Percentiles rank a stretch among this genome's conserved stretches.
Evolutionary conservation across 2,329 filamentous ascomycete species (phyloP).

Genomic region (Pseudogymnoascus destructans): DNA sequence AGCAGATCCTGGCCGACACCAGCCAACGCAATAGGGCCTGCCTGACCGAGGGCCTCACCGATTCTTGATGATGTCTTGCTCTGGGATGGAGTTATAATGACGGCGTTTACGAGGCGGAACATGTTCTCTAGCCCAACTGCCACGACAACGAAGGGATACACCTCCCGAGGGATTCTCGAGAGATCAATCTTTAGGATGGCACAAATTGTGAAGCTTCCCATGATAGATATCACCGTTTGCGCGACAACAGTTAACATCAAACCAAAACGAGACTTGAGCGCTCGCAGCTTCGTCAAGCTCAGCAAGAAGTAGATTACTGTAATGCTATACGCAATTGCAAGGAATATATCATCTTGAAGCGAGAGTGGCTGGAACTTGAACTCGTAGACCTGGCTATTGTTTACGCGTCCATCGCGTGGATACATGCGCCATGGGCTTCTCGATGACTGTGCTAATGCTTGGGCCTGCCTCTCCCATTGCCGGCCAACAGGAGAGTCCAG

Average conservation of each 20-base stretch:
- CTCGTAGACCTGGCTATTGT: slow-evolving; percentile 53
- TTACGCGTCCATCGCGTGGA: slow-evolving; percentile 41
- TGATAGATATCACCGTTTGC: slow-evolving; percentile 58
- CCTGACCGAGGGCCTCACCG: slow-evolving; percentile 60
- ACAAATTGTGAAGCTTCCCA: slow-evolving; percentile 70
- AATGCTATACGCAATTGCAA: slow-evolving; percentile 52
- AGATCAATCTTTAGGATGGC: slow-evolving; percentile 63
- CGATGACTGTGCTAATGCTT: slow-evolving; percentile 32
- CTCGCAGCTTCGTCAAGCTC: slow-evolving; percentile 55
- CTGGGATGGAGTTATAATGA: slow-evolving; percentile 57
- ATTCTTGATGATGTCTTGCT: slow-evolving; percentile 56
- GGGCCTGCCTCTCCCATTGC: slow-evolving; percentile 50
- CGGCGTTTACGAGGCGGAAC: slow-evolving; percentile 64
- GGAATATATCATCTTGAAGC: slow-evolving; percentile 46
- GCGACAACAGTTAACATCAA: slow-evolving; percentile 56
- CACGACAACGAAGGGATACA: slow-evolving; percentile 65
- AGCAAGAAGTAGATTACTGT: slow-evolving; percentile 52
- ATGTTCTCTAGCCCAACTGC: slow-evolving; percentile 69
- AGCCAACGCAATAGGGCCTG: slow-evolving; percentile 54
- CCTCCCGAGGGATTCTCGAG: slow-evolving; percentile 58
- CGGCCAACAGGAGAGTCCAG: slow-evolving; percentile 49
- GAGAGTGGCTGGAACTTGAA: slow-evolving; percentile 69
- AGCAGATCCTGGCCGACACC: slow-evolving; percentile 56
- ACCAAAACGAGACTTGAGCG: slow-evolving; percentile 63
- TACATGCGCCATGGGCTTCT: slow-evolving; percentile 50